Evolutionary conservation across 768 basidiomycete genomes (phyloP), one percentile per base, ranked within the genome.

Genomic region (Russula dissimulans): DNA sequence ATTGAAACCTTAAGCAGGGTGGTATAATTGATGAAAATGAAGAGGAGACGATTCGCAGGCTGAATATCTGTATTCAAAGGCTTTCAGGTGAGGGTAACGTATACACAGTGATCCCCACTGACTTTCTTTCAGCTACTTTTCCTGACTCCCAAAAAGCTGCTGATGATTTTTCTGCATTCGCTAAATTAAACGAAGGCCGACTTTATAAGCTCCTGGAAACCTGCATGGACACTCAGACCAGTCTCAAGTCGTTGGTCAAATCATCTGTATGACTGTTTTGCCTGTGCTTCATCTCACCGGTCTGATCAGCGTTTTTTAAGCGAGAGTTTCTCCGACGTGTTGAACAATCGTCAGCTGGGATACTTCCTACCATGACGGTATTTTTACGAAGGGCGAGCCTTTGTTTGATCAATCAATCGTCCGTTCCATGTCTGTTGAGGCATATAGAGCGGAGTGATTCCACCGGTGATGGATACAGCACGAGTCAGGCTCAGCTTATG

Each of bases 11-110:
- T 15, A 52, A 22, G 6, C 62, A 97, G 93, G 94, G 93, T 1
- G 95, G 95, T 0, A 79, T 93, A 47, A 89, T 97, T 52, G 94
- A 97, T 66, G 82, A 87, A 62, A 78, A 92, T 62, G 89, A 90
- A 67, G 87, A 89, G 47, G 68, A 68, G 1, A 74, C 90, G 54
- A 76, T 76, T 51, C 78, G 76, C 15, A 77, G 77, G 51, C 75
- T 97, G 36, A 80, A 81, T 45, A 66, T 65, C 5, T 67, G 83
- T 15, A 79, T 85, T 57, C 79, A 81, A 59, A 75, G 79, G 38
- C 71, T 94, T 12, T 77, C 89, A 45, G 69, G 91, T 91, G 64
- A 32, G 81, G 75, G 48, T n/a, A 36, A 32, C 47, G 41, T 17
- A 46, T 38, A 49, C 29, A 36, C 41, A 36, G 18, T 0, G 26